Percentiles rank a stretch among this genome's conserved stretches.
These are phyloP conservation scores for Podila epigama DNA, from an alignment of 192 early-diverging fungal genomes.

Conservation along the genomic window DNA sequence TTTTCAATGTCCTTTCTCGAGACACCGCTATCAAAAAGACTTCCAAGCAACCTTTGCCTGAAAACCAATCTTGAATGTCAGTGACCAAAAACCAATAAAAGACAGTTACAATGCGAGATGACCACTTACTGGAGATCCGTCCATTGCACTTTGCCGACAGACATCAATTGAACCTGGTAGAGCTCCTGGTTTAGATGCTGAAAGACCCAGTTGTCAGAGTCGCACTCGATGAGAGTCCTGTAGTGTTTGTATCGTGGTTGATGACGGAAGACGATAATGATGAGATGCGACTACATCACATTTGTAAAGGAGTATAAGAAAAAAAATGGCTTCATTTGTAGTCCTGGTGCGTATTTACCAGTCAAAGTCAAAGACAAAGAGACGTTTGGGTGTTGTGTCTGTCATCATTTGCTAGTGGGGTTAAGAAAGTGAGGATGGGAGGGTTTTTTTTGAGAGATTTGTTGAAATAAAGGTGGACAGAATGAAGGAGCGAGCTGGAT, in stretches of 20 bases:
- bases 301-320: no score
- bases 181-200: slow-evolving; percentile 39
- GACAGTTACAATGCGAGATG: no score
- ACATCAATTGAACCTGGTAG: slow-evolving; percentile 32
- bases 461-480: not conserved
- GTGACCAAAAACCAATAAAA: not conserved
- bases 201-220: slow-evolving; percentile 64
- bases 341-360: slow-evolving; percentile 65
- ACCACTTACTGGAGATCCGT: slow-evolving; percentile 67
- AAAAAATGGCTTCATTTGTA: no score
- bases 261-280: not conserved
- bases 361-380: slow-evolving; percentile 75
- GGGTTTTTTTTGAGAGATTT: not conserved
- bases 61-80: not conserved
- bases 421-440: not conserved
- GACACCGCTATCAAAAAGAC: not conserved
- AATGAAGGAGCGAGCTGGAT: not conserved
- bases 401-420: slow-evolving; percentile 12
- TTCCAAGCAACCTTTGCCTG: not conserved
- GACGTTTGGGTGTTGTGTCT: slow-evolving; percentile 28
- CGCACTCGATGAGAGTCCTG: slow-evolving; percentile 70
- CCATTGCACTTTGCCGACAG: slow-evolving; percentile 54
- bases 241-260: not conserved
- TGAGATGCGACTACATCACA: not conserved
- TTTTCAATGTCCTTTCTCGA: not conserved